Evolutionary conservation across 2,329 filamentous ascomycete species (phyloP).

Genomic region (Thielaviopsis cerberus): DNA sequence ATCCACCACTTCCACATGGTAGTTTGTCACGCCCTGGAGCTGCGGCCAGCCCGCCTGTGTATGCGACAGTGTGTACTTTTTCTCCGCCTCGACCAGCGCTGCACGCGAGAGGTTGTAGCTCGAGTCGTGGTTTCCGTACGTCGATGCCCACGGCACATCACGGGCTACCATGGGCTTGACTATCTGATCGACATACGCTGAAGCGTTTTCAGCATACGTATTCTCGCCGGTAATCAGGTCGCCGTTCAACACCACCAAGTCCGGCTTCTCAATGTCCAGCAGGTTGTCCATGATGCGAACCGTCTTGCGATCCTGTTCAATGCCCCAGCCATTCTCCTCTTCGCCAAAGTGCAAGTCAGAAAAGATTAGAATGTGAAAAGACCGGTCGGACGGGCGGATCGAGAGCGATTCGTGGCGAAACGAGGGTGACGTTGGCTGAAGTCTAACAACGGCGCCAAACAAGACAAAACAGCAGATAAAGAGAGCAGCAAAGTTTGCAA

Average conservation of each 20-base stretch:
- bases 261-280: conserved; percentile 35
- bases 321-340: conserved; percentile 30
- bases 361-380: conserved; percentile 40
- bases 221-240: conserved; percentile 55
- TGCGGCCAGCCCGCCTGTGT: conserved; percentile 5
- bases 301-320: conserved; percentile 37
- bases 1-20: conserved; percentile 27
- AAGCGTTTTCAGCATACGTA: conserved; percentile 28
- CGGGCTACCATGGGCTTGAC: conserved; percentile 38
- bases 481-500: background rate
- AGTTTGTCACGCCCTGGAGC: conserved; percentile 26
- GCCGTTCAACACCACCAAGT: conserved; percentile 51
- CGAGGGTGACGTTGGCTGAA: conserved; percentile 4
- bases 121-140: conserved; percentile 55
- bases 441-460: conserved; percentile 1
- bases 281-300: conserved; percentile 37
- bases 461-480: background rate
- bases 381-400: conserved; percentile 20
- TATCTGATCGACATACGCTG: conserved; percentile 38
- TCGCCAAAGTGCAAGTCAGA: conserved; percentile 57
- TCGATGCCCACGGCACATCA: conserved; percentile 42
- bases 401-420: background rate
- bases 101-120: conserved; percentile 35
- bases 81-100: conserved; percentile 21
- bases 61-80: conserved; percentile 17